phyloP scores from a whole-genome alignment of 768 basidiomycete species.

The Mrakia blollopis region DNA sequence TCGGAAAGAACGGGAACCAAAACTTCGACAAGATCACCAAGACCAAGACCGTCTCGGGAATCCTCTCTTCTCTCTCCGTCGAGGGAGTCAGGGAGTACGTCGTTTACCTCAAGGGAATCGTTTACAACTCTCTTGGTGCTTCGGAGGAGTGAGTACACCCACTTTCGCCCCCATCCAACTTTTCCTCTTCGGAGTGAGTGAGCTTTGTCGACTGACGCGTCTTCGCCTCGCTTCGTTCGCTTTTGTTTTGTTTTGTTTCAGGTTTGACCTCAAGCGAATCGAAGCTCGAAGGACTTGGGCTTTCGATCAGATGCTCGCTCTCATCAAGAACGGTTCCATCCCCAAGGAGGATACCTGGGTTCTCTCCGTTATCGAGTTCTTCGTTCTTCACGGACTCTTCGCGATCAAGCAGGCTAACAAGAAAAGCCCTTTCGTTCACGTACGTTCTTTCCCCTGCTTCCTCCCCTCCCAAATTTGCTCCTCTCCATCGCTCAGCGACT shows the following conservation, averaged over 20 bases:
- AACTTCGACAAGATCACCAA: conserved; percentile 89
- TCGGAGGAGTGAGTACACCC: conserved; percentile 48
- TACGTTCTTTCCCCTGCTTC: conserved; percentile 46
- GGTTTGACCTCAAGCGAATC: conserved; percentile 39
- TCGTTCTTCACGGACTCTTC: conserved; percentile 76
- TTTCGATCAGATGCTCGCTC: conserved; percentile 71
- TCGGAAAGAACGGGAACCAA: conserved; percentile 70
- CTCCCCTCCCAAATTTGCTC: not conserved
- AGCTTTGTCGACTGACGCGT: not conserved
- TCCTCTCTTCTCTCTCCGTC: conserved; percentile 66
- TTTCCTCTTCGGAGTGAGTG: not conserved
- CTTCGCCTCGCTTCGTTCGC: not conserved
- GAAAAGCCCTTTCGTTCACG: conserved; percentile 58
- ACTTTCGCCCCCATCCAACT: no score
- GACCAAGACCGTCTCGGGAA: conserved; percentile 84
- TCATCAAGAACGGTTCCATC: conserved; percentile 72
- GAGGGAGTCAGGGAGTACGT: conserved; percentile 75
- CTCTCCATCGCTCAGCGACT: not conserved
- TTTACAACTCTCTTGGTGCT: conserved; percentile 50
- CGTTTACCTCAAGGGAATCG: conserved; percentile 60
- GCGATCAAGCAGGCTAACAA: conserved; percentile 65
- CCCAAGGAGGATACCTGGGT: conserved; percentile 76
- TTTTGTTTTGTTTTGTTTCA: conserved; percentile 12
- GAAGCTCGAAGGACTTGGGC: conserved; percentile 66
- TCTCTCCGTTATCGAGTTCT: conserved; percentile 68